phyloP scores from a whole-genome alignment of 2,329 filamentous ascomycete genomes.

The Furcasterigmium furcatum region DNA sequence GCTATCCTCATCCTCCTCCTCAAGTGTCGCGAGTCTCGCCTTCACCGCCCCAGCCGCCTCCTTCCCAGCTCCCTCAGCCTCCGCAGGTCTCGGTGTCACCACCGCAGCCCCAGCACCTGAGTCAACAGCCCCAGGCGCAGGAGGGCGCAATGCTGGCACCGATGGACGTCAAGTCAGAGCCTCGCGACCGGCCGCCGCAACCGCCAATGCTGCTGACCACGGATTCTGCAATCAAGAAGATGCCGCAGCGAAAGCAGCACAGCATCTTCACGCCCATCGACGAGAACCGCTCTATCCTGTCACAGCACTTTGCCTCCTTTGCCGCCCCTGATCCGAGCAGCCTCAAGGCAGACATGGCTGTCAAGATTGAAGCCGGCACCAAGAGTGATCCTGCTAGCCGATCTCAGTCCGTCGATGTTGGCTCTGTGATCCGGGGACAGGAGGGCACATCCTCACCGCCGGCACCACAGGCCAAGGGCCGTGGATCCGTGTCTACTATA shows the following conservation, averaged over 20 bases:
- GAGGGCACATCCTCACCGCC: constrained; percentile 54
- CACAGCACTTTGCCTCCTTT: constrained; percentile 74
- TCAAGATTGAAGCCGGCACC: constrained; percentile 16
- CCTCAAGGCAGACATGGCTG: constrained; percentile 29
- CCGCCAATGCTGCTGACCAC: constrained; percentile 43
- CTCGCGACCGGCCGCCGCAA: constrained; percentile 40
- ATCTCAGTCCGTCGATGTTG: constrained; percentile 64
- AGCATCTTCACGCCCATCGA: constrained; percentile 99
- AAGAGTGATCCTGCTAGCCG: constrained; percentile 33
- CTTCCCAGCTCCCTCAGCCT: constrained; percentile 44
- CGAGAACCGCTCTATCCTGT: constrained; percentile 82
- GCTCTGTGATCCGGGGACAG: constrained; percentile 45
- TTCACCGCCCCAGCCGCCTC: constrained; percentile 56
- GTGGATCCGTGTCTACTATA: constrained; percentile 55
- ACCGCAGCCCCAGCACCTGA: constrained; percentile 37
- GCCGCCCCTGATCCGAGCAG: constrained; percentile 46
- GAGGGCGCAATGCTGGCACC: constrained; percentile 47
- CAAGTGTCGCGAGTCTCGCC: constrained; percentile 49
- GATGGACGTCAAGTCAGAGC: constrained; percentile 44
- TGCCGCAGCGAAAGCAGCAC: constrained; percentile 75
- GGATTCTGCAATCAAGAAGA: constrained; percentile 51
- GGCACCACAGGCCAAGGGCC: constrained; percentile 40
- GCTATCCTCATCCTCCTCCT: constrained; percentile 50
- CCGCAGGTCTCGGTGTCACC: constrained; percentile 52
- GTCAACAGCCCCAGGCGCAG: constrained; percentile 32